Evolutionary conservation across 75 land plant species (phyloP).

Genomic region (Picea sitchensis): DNA sequence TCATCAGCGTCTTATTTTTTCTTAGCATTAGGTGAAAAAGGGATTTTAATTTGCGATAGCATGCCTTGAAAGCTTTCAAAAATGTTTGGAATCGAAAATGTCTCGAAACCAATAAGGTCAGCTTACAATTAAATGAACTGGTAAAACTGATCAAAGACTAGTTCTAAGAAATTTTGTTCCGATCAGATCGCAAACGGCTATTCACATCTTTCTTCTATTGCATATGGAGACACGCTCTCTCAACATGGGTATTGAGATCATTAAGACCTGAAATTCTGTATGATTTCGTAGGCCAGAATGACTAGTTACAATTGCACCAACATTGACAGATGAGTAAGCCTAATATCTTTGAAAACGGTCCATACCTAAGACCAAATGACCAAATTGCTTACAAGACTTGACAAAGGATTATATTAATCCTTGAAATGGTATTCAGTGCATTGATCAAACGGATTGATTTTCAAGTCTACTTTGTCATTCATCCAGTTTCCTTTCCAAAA

Average conservation of each 20-base stretch:
- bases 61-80: background rate
- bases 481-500: background rate
- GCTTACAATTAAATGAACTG: too few species aligned
- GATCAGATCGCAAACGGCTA: too few species aligned
- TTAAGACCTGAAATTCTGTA: background rate
- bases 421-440: background rate
- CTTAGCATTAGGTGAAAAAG: background rate
- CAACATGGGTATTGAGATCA: background rate
- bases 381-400: background rate
- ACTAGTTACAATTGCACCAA: background rate
- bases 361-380: background rate
- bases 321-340: background rate
- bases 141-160: too few species aligned
- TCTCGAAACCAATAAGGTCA: too few species aligned
- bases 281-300: background rate
- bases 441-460: background rate
- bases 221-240: too few species aligned
- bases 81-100: too few species aligned
- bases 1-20: background rate
- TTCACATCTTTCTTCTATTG: too few species aligned
- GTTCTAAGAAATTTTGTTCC: too few species aligned
- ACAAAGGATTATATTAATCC: background rate
- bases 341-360: background rate
- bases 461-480: background rate
- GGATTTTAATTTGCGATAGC: background rate